These are phyloP conservation scores for Mortierella polycephala DNA, from an alignment of 371 early-diverging fungal genomes.

Conservation along the genomic window DNA sequence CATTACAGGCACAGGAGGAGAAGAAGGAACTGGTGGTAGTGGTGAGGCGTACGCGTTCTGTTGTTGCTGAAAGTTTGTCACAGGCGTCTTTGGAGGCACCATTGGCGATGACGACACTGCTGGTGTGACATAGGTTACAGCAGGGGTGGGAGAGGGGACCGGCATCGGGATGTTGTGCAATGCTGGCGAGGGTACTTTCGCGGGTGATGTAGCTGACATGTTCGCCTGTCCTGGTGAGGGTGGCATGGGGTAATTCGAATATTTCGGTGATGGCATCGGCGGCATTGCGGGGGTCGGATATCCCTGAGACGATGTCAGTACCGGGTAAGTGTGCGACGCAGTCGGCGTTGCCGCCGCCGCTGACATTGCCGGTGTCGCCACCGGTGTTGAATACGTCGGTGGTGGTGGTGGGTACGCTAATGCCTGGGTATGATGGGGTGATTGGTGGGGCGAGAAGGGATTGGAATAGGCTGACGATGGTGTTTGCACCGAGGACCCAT, in stretches of 20 bases:
- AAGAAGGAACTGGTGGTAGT: not conserved
- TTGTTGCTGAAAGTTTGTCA: slow-evolving; percentile 21
- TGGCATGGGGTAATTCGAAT: slow-evolving; percentile 29
- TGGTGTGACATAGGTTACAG: not conserved
- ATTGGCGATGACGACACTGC: slow-evolving; percentile 3
- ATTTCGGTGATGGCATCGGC: slow-evolving; percentile 33
- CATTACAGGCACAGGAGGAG: too few relatives aligned
- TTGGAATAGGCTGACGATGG: slow-evolving; percentile 10
- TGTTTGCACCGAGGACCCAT: slow-evolving; percentile 7
- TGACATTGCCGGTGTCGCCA: slow-evolving; percentile 9
- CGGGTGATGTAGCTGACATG: not conserved
- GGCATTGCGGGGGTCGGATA: slow-evolving; percentile 36
- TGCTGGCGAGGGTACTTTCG: not conserved
- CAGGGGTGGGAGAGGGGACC: slow-evolving; percentile 6
- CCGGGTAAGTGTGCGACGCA: slow-evolving; percentile 27
- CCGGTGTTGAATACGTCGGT: slow-evolving; percentile 4
- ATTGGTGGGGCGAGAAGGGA: slow-evolving; percentile 26
- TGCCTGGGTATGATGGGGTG: slow-evolving; percentile 15
- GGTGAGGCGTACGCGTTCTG: slow-evolving; percentile 8
- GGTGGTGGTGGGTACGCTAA: not conserved
- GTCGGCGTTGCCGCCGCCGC: slow-evolving; percentile 22
- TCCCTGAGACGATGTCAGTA: slow-evolving; percentile 28
- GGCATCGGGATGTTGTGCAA: slow-evolving; percentile 12
- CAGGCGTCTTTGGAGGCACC: slow-evolving; percentile 14
- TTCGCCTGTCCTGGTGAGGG: slow-evolving; percentile 16